phyloP scores from a whole-genome alignment of 306 rosid species.

The Vigna unguiculata region DNA sequence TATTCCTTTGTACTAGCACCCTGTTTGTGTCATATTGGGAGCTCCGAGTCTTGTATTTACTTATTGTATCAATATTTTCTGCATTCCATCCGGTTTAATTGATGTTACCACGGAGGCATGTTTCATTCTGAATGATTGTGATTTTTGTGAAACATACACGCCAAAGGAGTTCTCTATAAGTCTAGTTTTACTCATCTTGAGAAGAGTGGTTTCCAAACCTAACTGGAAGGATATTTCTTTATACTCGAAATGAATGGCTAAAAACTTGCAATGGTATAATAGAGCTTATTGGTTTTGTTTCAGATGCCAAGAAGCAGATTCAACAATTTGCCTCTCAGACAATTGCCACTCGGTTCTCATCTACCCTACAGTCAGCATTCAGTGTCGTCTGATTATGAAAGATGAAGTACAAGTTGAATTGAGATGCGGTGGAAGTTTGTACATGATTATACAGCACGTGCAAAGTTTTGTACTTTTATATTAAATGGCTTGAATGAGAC shows the following conservation, averaged over 20 bases:
- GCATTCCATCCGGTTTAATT: slow-evolving; percentile 33
- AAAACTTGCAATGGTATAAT: neutral
- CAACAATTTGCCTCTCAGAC: slow-evolving; percentile 92
- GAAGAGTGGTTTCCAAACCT: too few species aligned
- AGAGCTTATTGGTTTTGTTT: slow-evolving; percentile 45
- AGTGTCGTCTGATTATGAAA: slow-evolving; percentile 68
- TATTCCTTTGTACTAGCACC: neutral
- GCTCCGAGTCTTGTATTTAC: slow-evolving; percentile 9
- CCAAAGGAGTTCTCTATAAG: slow-evolving; percentile 11
- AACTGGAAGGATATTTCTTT: neutral
- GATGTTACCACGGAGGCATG: slow-evolving; percentile 12
- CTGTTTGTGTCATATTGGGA: slow-evolving; percentile 1
- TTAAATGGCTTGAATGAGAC: slow-evolving; percentile 40
- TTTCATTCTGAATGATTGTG: slow-evolving; percentile 6
- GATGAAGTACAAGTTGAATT: slow-evolving; percentile 40
- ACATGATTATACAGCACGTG: slow-evolving; percentile 55
- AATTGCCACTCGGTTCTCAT: slow-evolving; percentile 75
- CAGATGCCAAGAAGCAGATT: slow-evolving; percentile 96
- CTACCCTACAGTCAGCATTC: slow-evolving; percentile 85
- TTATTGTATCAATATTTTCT: slow-evolving; percentile 21
- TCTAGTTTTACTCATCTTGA: slow-evolving; percentile 2
- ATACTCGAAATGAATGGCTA: neutral
- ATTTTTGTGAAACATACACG: slow-evolving; percentile 12
- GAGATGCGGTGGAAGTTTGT: slow-evolving; percentile 58
- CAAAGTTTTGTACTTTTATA: slow-evolving; percentile 51